phyloP scores from a whole-genome alignment of 495 filamentous ascomycete genomes.

The Penicillium roqueforti region DNA sequence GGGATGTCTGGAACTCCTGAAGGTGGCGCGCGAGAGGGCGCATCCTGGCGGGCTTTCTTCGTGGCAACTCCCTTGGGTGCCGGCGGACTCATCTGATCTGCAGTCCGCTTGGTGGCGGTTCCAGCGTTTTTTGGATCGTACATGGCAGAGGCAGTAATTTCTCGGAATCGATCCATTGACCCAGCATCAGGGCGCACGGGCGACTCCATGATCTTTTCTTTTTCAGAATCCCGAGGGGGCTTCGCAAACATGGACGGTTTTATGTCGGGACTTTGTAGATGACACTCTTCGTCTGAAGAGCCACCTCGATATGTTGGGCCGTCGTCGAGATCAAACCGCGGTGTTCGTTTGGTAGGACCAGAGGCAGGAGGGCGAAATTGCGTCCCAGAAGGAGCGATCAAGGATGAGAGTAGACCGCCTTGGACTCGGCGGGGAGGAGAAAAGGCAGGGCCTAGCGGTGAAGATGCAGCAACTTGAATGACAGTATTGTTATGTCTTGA shows the following conservation, averaged over 20 bases:
- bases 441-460: constrained; percentile 54
- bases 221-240: constrained; percentile 34
- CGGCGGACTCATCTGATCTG: constrained; percentile 42
- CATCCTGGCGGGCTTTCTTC: constrained; percentile 45
- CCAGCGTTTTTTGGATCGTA: constrained; percentile 38
- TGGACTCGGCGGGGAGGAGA: constrained; percentile 40
- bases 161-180: constrained; percentile 40
- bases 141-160: constrained; percentile 44
- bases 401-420: constrained; percentile 47
- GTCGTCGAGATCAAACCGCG: constrained; percentile 50
- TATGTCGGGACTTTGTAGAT: constrained; percentile 57
- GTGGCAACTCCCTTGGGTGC: constrained; percentile 35
- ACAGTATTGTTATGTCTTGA: constrained; percentile 39
- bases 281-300: constrained; percentile 55
- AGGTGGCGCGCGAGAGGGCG: constrained; percentile 54
- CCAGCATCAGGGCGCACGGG: constrained; percentile 24
- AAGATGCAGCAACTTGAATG: constrained; percentile 83
- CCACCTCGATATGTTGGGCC: constrained; percentile 53
- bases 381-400: constrained; percentile 78
- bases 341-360: constrained; percentile 34
- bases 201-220: constrained; percentile 38
- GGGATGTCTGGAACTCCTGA: constrained; percentile 28
- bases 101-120: constrained; percentile 37
- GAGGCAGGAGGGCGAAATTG: constrained; percentile 55
- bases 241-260: constrained; percentile 61